phyloP scores from a whole-genome alignment of 2,329 filamentous ascomycete genomes.

The Lachnellula willkommii region DNA sequence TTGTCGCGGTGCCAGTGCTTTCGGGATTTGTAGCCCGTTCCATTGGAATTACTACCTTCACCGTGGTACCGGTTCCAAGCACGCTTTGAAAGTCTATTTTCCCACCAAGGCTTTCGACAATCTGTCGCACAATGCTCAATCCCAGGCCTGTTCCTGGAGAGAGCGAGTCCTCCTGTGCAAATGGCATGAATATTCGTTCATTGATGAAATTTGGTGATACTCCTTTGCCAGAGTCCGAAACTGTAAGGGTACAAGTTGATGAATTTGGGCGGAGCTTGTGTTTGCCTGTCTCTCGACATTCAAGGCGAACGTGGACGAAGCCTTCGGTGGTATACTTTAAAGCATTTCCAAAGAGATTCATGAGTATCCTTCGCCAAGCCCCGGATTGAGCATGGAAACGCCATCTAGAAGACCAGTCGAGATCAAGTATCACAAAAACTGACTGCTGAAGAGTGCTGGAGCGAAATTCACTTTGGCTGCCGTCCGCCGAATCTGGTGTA shows the following conservation, averaged over 20 bases:
- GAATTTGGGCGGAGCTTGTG: background rate
- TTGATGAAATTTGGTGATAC: conserved; percentile 57
- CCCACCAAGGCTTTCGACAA: conserved; percentile 55
- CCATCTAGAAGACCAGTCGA: conserved; percentile 25
- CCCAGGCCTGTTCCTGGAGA: conserved; percentile 57
- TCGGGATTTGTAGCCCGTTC: background rate
- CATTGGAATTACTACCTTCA: conserved; percentile 37
- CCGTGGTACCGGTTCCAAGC: conserved; percentile 48
- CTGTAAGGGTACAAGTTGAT: conserved; percentile 33
- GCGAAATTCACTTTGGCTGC: background rate
- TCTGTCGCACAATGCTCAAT: conserved; percentile 54
- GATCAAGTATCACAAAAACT: background rate
- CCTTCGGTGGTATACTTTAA: conserved; percentile 54
- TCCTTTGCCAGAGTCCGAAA: conserved; percentile 57
- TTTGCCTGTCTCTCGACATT: conserved; percentile 8
- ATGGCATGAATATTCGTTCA: conserved; percentile 53
- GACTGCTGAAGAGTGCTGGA: background rate
- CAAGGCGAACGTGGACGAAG: conserved; percentile 39
- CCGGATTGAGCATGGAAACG: conserved; percentile 15
- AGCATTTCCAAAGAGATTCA: conserved; percentile 57
- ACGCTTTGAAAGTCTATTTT: conserved; percentile 53
- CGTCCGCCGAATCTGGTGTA: background rate
- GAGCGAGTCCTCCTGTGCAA: conserved; percentile 56
- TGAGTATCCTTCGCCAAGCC: conserved; percentile 39
- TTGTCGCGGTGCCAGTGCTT: background rate